Evolutionary conservation across 306 rosid genomes (phyloP).

Genomic region (Hylodesmum podocarpum): DNA sequence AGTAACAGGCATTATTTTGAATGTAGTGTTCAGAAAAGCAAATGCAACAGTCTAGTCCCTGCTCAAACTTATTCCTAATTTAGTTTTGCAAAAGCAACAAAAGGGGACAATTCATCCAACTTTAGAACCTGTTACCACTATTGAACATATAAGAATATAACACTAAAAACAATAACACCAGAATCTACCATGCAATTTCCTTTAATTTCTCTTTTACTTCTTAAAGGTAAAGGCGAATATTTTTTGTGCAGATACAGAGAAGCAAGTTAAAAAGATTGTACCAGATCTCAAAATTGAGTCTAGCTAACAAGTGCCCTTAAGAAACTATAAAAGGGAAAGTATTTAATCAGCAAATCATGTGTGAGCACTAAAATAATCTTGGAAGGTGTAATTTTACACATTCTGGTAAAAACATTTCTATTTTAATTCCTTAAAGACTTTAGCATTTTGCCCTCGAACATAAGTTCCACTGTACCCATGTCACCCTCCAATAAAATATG

Average conservation of each 20-base stretch:
- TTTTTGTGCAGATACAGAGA: neutral
- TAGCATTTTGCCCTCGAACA: too few species aligned
- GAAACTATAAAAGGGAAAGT: too few species aligned
- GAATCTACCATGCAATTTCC: slow-evolving; percentile 8
- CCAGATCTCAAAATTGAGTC: neutral
- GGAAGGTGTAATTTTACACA: too few species aligned
- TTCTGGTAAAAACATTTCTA: too few species aligned
- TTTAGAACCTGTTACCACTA: neutral
- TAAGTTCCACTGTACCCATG: neutral
- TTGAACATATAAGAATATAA: neutral
- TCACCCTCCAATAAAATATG: slow-evolving; percentile 3
- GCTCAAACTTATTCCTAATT: neutral
- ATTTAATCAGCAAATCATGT: too few species aligned
- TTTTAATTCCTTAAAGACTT: too few species aligned
- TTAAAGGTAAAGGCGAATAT: slow-evolving; percentile 4
- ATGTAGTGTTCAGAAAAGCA: slow-evolving; percentile 21
- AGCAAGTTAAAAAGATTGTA: neutral
- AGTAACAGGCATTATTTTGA: neutral
- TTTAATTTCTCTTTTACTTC: neutral
- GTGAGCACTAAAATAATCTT: too few species aligned
- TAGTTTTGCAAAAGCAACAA: slow-evolving; percentile 10
- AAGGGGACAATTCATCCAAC: neutral
- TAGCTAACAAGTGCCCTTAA: too few species aligned
- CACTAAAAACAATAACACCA: neutral
- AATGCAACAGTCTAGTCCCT: slow-evolving; percentile 7